Evolutionary conservation across 2,329 filamentous ascomycete species (phyloP).

Genomic region (Cladosporium sp.): DNA sequence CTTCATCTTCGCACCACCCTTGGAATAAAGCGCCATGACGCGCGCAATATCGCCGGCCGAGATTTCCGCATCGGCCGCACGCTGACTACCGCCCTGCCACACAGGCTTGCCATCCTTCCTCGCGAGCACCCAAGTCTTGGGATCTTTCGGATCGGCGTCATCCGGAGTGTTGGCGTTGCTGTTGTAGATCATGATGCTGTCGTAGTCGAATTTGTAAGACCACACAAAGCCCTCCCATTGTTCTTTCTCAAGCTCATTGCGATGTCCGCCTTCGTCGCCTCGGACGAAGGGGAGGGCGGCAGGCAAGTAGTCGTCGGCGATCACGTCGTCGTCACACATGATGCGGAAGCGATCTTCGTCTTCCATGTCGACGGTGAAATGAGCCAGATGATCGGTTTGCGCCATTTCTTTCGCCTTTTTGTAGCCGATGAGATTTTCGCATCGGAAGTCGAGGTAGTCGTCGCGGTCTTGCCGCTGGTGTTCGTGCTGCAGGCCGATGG

Average conservation of each 20-base stretch:
- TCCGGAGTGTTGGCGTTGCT: neutral
- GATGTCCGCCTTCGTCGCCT: neutral
- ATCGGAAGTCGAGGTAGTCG: neutral
- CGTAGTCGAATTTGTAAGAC: slow-evolving; percentile 6
- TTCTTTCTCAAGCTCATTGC: neutral
- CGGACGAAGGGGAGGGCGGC: slow-evolving; percentile 1
- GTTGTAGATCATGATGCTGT: slow-evolving; percentile 13
- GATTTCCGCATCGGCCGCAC: neutral
- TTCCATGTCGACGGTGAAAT: neutral
- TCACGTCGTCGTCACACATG: slow-evolving; percentile 5
- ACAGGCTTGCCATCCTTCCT: slow-evolving; percentile 1
- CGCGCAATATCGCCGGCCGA: slow-evolving; percentile 8
- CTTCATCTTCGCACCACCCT: neutral
- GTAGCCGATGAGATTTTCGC: slow-evolving; percentile 8
- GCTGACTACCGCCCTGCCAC: slow-evolving; percentile 4
- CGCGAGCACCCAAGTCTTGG: slow-evolving; percentile 4
- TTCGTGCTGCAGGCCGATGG: slow-evolving; percentile 10
- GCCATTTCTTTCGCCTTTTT: neutral
- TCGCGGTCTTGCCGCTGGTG: slow-evolving; percentile 11
- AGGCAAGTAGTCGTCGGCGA: neutral
- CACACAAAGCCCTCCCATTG: neutral
- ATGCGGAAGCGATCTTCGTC: too few species aligned
- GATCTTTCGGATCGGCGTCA: neutral
- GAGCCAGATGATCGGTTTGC: slow-evolving; percentile 1
- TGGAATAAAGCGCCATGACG: slow-evolving; percentile 8